Evolutionary conservation across 1,284 basidiomycete species (phyloP).

Genomic region (Cryptococcus floricola): DNA sequence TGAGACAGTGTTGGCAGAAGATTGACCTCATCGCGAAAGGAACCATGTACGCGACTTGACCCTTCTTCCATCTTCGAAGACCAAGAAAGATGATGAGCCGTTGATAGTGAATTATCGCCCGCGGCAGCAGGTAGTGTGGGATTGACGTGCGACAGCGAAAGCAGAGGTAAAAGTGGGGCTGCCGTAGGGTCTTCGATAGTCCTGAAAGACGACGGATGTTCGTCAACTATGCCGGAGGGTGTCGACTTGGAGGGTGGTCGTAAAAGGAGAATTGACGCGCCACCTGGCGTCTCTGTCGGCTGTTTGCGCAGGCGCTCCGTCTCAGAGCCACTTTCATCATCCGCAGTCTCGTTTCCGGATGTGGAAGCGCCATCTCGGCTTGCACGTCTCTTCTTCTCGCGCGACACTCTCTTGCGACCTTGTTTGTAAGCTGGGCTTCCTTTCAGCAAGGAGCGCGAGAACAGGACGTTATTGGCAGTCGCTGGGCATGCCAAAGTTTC

Average conservation of each 20-base stretch:
- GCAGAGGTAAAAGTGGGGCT: background rate
- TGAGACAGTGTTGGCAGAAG: background rate
- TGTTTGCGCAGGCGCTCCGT: constrained; percentile 7
- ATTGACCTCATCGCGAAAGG: background rate
- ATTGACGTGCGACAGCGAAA: background rate
- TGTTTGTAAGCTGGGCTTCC: constrained; percentile 81
- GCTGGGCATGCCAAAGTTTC: background rate
- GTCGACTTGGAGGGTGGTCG: background rate
- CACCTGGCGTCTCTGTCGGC: too few species aligned
- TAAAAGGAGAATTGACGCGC: background rate
- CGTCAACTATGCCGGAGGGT: background rate
- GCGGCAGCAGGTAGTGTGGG: background rate
- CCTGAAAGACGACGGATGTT: background rate
- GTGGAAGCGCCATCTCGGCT: constrained; percentile 9
- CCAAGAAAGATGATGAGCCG: background rate
- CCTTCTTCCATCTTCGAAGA: too few species aligned
- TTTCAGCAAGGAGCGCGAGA: constrained; percentile 61
- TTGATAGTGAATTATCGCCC: background rate
- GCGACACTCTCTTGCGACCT: constrained; percentile 65
- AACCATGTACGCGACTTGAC: background rate
- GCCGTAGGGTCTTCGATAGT: background rate
- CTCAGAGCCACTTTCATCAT: constrained; percentile 19
- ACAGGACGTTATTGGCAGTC: constrained; percentile 14
- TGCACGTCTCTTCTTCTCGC: constrained; percentile 11
- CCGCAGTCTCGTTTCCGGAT: constrained; percentile 11